phyloP scores from a whole-genome alignment of 2,329 filamentous ascomycete genomes.

The Sporothrix euskadiensis region DNA sequence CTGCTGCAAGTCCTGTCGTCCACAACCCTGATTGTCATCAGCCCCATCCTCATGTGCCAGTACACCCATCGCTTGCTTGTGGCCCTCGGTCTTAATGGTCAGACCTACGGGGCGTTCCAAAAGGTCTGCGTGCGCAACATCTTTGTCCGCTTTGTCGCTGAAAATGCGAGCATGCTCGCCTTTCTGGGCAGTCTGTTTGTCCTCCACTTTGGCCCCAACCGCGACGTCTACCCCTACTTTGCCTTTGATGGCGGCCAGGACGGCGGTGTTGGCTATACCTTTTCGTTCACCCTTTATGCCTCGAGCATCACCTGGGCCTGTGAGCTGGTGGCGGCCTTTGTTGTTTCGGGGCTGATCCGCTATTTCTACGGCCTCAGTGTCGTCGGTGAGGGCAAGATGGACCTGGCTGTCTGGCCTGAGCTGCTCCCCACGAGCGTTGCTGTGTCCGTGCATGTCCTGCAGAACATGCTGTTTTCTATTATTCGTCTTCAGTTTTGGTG shows the following conservation, averaged over 20 bases:
- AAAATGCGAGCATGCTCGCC: conserved; percentile 68
- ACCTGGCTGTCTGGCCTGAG: conserved; percentile 67
- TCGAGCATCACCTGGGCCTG: conserved; percentile 67
- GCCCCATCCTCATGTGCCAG: conserved; percentile 63
- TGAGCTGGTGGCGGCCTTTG: conserved; percentile 62
- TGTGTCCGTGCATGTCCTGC: conserved; percentile 67
- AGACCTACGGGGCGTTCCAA: conserved; percentile 64
- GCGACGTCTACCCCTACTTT: conserved; percentile 69
- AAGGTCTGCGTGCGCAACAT: conserved; percentile 67
- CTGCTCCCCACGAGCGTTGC: conserved; percentile 65
- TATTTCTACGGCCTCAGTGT: conserved; percentile 62
- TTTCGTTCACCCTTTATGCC: conserved; percentile 63
- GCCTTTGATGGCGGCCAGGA: conserved; percentile 56
- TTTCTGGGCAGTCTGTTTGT: conserved; percentile 67
- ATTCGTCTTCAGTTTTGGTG: conserved; percentile 61
- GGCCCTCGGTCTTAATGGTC: conserved; percentile 56
- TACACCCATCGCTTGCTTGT: conserved; percentile 58
- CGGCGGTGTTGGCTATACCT: conserved; percentile 51
- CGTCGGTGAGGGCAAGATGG: conserved; percentile 63
- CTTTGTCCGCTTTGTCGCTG: conserved; percentile 66
- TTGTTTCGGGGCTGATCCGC: conserved; percentile 59
- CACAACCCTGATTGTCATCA: conserved; percentile 62
- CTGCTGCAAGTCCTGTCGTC: conserved; percentile 65
- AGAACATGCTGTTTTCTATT: conserved; percentile 73
- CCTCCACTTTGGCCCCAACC: conserved; percentile 66